Conservation (phyloP, 345 rosid genomes). For the Eucalyptus cloeziana region DNA sequence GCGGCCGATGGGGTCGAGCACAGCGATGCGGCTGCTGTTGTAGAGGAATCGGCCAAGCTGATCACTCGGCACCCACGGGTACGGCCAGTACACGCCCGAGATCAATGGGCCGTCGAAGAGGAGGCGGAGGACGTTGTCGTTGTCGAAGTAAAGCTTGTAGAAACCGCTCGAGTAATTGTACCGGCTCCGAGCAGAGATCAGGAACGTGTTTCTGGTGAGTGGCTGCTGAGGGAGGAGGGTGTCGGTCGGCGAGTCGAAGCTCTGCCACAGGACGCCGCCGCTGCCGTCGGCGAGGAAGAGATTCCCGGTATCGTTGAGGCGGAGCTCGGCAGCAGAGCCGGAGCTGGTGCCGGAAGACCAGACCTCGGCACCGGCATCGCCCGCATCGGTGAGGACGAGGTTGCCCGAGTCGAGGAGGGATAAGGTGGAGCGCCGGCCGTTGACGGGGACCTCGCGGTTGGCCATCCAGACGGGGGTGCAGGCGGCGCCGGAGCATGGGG, state of each 20-base stretch:
- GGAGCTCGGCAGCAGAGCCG: neutral
- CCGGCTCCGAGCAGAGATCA: too few relatives aligned
- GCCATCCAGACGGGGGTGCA: slow-evolving; percentile 28
- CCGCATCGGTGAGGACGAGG: slow-evolving; percentile 8
- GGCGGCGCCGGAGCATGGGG: neutral
- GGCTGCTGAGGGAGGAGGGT: too few relatives aligned
- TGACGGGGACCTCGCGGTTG: slow-evolving; percentile 20
- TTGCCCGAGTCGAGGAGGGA: neutral
- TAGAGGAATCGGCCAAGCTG: neutral
- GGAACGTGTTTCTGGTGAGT: too few relatives aligned
- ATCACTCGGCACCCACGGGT: neutral
- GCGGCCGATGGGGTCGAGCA: slow-evolving; percentile 1
- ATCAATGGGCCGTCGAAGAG: neutral
- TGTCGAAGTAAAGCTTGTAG: slow-evolving; percentile 3
- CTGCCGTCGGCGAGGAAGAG: neutral
- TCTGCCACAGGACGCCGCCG: slow-evolving; percentile 3
- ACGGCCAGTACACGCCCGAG: slow-evolving; percentile 15
- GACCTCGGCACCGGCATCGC: neutral
- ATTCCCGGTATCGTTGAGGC: slow-evolving; percentile 3
- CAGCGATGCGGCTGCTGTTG: slow-evolving; percentile 10
- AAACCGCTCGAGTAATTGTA: too few relatives aligned
- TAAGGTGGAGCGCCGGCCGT: slow-evolving; percentile 19
- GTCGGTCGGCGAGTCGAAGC: too few relatives aligned
- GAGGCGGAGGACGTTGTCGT: slow-evolving; percentile 5
- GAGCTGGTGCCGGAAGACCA: slow-evolving; percentile 6